These are phyloP conservation scores for Sporothrix euskadiensis DNA, from an alignment of 2,329 filamentous ascomycete genomes.

Conservation along the genomic window DNA sequence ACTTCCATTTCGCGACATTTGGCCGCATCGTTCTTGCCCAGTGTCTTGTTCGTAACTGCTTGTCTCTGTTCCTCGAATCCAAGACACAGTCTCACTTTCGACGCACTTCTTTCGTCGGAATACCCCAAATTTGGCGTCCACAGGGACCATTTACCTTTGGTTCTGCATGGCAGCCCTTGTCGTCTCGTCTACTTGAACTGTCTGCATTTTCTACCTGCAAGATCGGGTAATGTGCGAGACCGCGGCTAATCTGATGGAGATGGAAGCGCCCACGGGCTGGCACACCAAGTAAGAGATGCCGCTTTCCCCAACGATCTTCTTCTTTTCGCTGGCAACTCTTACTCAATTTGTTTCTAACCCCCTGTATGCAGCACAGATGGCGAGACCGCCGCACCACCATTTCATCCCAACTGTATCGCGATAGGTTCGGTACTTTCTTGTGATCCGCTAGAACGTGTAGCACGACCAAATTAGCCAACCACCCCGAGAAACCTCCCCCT, in stretches of 20 bases:
- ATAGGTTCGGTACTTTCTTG: background rate
- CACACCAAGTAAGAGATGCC: background rate
- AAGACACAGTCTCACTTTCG: constrained; percentile 15
- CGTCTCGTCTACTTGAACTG: background rate
- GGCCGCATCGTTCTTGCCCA: background rate
- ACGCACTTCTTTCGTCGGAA: constrained; percentile 21
- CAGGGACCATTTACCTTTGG: background rate
- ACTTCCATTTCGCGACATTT: background rate
- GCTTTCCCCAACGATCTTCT: background rate
- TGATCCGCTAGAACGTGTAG: background rate
- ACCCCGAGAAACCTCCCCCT: constrained; percentile 17
- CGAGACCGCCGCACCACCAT: background rate
- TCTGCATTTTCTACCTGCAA: constrained; percentile 21
- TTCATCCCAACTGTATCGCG: background rate
- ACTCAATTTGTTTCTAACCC: background rate
- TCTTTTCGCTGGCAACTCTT: background rate
- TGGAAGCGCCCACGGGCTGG: background rate
- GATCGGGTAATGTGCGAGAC: constrained; percentile 24
- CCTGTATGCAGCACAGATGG: constrained; percentile 1
- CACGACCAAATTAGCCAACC: background rate
- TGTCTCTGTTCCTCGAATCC: background rate
- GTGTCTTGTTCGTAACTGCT: background rate
- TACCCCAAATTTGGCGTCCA: constrained; percentile 26
- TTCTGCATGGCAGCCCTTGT: background rate
- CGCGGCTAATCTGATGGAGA: constrained; percentile 22